phyloP scores from a whole-genome alignment of 2,329 filamentous ascomycete species.

The Septoria petroselini region DNA sequence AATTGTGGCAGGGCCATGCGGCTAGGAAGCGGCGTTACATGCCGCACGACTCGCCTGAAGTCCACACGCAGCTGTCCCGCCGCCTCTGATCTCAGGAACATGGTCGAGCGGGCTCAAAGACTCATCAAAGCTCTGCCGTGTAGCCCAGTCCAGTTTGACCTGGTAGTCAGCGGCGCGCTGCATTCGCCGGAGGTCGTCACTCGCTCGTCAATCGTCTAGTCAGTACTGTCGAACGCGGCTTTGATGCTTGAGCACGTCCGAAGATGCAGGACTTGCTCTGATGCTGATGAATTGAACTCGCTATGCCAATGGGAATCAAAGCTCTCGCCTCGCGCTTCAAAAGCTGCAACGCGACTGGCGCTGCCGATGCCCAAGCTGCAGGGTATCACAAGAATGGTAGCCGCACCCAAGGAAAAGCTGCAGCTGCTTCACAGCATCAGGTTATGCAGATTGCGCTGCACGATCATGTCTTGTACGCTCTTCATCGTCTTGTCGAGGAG shows the following conservation, averaged over 20 bases:
- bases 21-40: too few relatives aligned
- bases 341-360: constrained; percentile 2
- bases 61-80: too few relatives aligned
- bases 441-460: constrained; percentile 52
- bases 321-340: constrained; percentile 3
- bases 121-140: too few relatives aligned
- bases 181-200: too few relatives aligned
- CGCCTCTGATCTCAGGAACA: too few relatives aligned
- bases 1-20: too few relatives aligned
- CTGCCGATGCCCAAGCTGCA: constrained; percentile 9
- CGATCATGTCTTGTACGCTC: constrained; percentile 54
- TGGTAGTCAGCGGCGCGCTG: too few relatives aligned
- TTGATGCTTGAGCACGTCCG: neutral
- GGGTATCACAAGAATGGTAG: constrained; percentile 17
- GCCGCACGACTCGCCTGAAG: too few relatives aligned
- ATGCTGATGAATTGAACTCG: constrained; percentile 11
- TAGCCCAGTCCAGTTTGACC: too few relatives aligned
- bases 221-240: constrained; percentile 4
- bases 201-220: neutral
- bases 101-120: too few relatives aligned
- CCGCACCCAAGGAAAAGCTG: neutral
- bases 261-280: constrained; percentile 1
- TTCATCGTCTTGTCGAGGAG: constrained; percentile 53
- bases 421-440: constrained; percentile 43
- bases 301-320: constrained; percentile 3